These are phyloP conservation scores for Cucurbitaria berberidis DNA, from an alignment of 2,329 filamentous ascomycete species.

Conservation along the genomic window DNA sequence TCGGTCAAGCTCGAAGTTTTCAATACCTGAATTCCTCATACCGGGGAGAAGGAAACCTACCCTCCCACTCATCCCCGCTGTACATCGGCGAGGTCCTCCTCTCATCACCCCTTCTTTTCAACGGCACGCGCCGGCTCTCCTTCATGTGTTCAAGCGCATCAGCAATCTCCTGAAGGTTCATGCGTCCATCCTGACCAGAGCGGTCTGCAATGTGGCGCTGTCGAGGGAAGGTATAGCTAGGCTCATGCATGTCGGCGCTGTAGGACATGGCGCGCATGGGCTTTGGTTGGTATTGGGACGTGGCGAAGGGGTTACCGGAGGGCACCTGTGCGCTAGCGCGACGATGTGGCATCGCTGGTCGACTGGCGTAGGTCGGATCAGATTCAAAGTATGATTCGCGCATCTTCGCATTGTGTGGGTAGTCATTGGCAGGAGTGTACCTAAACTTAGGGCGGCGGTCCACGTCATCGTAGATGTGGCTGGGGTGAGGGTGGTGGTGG, in stretches of 20 bases:
- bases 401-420: constrained; percentile 1
- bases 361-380: constrained; percentile 4
- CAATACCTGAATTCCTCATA: not conserved
- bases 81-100: constrained; percentile 2
- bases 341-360: constrained; percentile 11
- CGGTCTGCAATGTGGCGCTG: not conserved
- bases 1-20: not conserved
- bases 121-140: not conserved
- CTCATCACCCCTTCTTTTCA: not conserved
- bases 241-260: constrained; percentile 6
- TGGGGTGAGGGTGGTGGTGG: constrained; percentile 10
- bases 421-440: constrained; percentile 15
- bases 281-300: constrained; percentile 9
- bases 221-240: not conserved
- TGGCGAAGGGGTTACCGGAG: constrained; percentile 12
- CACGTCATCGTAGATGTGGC: constrained; percentile 13
- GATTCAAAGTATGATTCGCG: constrained; percentile 9
- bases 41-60: not conserved
- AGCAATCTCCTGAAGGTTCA: constrained; percentile 3
- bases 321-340: constrained; percentile 16
- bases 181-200: not conserved
- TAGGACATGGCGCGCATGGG: constrained; percentile 14
- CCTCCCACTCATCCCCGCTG: constrained; percentile 14
- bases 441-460: constrained; percentile 4
- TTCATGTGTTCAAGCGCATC: constrained; percentile 12